These are phyloP conservation scores for Beauveria brongniartii DNA, from an alignment of 2,329 filamentous ascomycete genomes.

Conservation along the genomic window DNA sequence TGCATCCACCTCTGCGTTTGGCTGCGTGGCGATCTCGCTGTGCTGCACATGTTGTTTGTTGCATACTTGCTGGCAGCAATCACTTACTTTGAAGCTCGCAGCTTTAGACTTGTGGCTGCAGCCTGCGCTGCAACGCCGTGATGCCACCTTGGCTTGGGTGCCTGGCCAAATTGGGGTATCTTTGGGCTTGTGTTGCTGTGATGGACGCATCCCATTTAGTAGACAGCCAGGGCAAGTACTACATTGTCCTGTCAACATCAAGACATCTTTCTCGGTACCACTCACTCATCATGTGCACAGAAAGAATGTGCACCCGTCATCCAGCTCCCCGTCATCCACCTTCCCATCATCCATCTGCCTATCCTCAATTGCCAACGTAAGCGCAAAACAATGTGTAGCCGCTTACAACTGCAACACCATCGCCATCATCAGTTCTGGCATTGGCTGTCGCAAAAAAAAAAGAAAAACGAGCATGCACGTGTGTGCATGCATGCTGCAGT, in stretches of 20 bases:
- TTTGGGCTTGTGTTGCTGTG: neutral
- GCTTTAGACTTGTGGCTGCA: slow-evolving; percentile 3
- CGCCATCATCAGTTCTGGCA: neutral
- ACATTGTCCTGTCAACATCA: neutral
- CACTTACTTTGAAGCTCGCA: slow-evolving; percentile 3
- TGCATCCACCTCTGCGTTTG: neutral
- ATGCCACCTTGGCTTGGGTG: slow-evolving; percentile 2
- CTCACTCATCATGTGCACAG: neutral
- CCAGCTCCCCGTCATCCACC: neutral
- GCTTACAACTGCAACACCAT: neutral
- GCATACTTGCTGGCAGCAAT: neutral
- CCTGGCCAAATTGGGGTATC: neutral
- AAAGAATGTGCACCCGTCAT: neutral
- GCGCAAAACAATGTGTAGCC: neutral
- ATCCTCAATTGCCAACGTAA: neutral
- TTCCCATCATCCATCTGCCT: neutral
- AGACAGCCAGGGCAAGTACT: neutral
- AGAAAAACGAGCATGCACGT: slow-evolving; percentile 1
- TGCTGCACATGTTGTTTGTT: slow-evolving; percentile 1
- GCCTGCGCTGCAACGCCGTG: neutral
- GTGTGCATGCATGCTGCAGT: slow-evolving; percentile 3
- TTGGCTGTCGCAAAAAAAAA: neutral
- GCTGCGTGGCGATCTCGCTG: slow-evolving; percentile 7
- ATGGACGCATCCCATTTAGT: neutral
- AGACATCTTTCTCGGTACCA: neutral